Percentiles rank a stretch among this genome's conserved stretches.
These are phyloP conservation scores for Metschnikowia sp. DNA, from an alignment of 805 yeast genomes.

Conservation along the genomic window DNA sequence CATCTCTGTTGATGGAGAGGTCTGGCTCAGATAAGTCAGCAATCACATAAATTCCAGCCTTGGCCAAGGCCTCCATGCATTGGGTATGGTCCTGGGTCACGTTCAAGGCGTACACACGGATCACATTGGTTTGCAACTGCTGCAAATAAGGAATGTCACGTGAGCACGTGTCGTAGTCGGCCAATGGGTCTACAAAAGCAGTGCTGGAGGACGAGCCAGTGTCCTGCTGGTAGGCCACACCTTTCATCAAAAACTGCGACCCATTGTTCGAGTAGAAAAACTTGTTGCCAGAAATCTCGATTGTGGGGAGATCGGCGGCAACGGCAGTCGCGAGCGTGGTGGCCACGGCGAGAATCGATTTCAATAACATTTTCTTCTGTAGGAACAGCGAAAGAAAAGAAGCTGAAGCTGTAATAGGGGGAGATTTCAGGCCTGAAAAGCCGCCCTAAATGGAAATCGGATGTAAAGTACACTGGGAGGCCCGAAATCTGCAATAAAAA, in stretches of 20 bases:
- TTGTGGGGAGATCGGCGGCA: conserved; percentile 25
- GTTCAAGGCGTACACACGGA: conserved; percentile 75
- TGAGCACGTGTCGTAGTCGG: conserved; percentile 56
- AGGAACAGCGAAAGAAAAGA: not conserved
- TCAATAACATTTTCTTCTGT: conserved; percentile 29
- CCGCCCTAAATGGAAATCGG: too few relatives aligned
- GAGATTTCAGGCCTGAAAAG: too few relatives aligned
- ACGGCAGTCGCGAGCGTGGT: conserved; percentile 11
- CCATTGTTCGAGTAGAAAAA: conserved; percentile 75
- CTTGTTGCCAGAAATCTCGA: conserved; percentile 73
- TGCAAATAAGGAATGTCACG: conserved; percentile 73
- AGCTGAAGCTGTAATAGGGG: not conserved
- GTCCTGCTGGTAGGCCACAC: conserved; percentile 77
- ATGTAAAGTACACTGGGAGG: too few relatives aligned
- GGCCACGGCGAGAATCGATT: conserved; percentile 27
- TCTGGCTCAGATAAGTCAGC: conserved; percentile 82
- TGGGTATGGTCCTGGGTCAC: conserved; percentile 58
- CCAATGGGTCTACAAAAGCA: conserved; percentile 66
- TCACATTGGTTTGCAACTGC: conserved; percentile 60
- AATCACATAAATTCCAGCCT: conserved; percentile 88
- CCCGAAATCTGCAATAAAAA: too few relatives aligned
- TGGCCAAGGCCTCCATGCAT: conserved; percentile 64
- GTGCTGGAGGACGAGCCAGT: conserved; percentile 47
- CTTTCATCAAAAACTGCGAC: conserved; percentile 71
- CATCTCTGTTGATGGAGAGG: conserved; percentile 55